Base-by-base conservation (phyloP, 139 green algal species). In the Eudorina sp. region DNA sequence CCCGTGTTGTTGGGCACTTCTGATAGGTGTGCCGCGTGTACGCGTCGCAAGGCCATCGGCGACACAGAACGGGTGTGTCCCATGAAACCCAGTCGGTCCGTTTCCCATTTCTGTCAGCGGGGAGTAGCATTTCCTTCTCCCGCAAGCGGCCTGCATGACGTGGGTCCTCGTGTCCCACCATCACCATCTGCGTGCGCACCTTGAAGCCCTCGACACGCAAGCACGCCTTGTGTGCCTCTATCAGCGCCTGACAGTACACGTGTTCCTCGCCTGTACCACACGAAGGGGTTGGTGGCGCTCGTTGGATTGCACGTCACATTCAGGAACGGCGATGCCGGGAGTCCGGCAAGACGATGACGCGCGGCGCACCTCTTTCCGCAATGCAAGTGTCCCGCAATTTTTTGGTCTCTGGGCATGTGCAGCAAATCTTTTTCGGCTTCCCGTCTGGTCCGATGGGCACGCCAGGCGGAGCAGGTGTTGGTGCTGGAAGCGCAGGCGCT, bases 351-450 rank as follows among this genome's bases (percentile, higher is more conserved):
- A 66, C 23, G 23, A 66, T 66, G 27, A 34, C 18, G 29, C 11
- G 40, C n/a, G n/a, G 43, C 88, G 27, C 72, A 92, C 89, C 89
- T 31, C 89, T 69, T 68, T 92, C 89, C 2, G 89, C 89, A 29
- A 92, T 84, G 38, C 89, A 92, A 2, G 73, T 77, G 66, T 92
- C 89, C 0, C 89, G 74, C 13, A 92, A 64, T 40, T 69, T 88
- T 76, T 99, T 99, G 43, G 97, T 99, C 40, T 98, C 96, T 0
- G 97, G 97, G 90, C 97, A 99, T 4, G 96, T 94, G 86, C 97
- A 99, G 94, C 97, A 99, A 45, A 99, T 99, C 89, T 97, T 98
- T 90, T 97, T 97, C 0, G 91, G 89, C 36, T 87, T 91, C 34
- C 88, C 88, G 69, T 91, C 88, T 0, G 88, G 75, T 4, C 88